Base-by-base conservation (phyloP, 139 green algal species). In the Closterium sp. region DNA sequence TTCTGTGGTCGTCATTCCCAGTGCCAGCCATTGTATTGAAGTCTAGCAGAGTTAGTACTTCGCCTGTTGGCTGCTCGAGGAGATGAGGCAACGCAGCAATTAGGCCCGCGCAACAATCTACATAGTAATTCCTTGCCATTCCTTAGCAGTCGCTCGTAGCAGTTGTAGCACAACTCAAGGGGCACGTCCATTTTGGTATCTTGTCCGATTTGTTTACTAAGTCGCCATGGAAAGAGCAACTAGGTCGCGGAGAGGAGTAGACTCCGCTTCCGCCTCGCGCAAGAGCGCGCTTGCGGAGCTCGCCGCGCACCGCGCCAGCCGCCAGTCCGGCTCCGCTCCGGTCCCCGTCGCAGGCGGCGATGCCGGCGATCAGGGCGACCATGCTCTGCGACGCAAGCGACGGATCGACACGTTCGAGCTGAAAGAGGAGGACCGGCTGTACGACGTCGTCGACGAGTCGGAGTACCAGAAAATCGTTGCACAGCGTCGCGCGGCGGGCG, bases 401-500 rank as follows among this genome's bases (percentile, higher is more conserved):
- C 55, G 55, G 55, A 76, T 76, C 55, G 89, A 96, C 6, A 90
- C 86, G 0, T 98, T 95, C 88, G 93, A 98, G 86, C 28, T 98
- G 0, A 96, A 96, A 64, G 94, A 97, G 84, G 97, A 99, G 90
- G 95, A 96, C 8, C 93, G 93, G 10, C 94, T 99, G 0, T 99
- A 98, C 94, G 97, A 99, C 87, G 95, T 97, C 2, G 94, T 99
- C 25, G 93, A 97, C 36, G 97, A 99, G 8, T 94, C 97, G 7
- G 93, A 98, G 84, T 99, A 99, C 90, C 95, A 94, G 0, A 87
- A 97, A 84, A 89, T 99, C 4, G 97, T 98, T 33, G 93, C 95
- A 28, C 97, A 98, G 91, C 91, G 97, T n/a, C 94, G 97, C 3
- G 94, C 96, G 25, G 95, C 97, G 33, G 55, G 30, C 30, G 93